Conservation (phyloP, 2,329 filamentous ascomycete species). For the Ploettnerulaceae sp. region DNA sequence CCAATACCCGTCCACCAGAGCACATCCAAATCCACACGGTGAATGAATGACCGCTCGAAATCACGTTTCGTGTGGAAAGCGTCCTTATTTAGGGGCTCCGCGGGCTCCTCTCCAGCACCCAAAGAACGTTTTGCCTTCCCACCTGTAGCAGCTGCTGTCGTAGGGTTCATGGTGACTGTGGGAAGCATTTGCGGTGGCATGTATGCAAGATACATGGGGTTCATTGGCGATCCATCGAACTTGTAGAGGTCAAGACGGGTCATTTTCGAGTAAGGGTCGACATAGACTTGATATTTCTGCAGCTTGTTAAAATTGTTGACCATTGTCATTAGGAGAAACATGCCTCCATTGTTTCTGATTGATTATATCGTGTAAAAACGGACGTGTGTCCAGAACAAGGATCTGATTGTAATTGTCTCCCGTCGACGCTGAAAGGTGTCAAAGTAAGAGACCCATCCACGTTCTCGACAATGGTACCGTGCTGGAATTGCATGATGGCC, state of each 20-base stretch:
- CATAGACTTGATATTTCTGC: constrained; percentile 38
- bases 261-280: constrained; percentile 57
- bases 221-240: constrained; percentile 59
- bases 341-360: constrained; percentile 59
- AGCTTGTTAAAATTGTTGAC: constrained; percentile 1
- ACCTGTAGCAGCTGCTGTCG: constrained; percentile 35
- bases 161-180: constrained; percentile 59
- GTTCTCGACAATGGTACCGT: constrained; percentile 55
- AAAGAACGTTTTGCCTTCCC: constrained; percentile 36
- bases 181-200: constrained; percentile 64
- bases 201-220: constrained; percentile 63
- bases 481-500: constrained; percentile 68
- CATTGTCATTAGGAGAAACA: constrained; percentile 6
- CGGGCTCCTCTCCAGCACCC: constrained; percentile 33
- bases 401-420: constrained; percentile 60
- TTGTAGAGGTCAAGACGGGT: constrained; percentile 59
- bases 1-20: constrained; percentile 34
- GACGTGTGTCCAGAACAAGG: constrained; percentile 51
- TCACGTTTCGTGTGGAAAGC: constrained; percentile 30
- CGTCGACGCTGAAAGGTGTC: constrained; percentile 59
- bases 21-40: constrained; percentile 29
- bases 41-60: constrained; percentile 17
- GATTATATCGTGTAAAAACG: constrained; percentile 62
- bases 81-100: constrained; percentile 37
- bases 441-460: constrained; percentile 54